Evolutionary conservation across 208 protist genomes (phyloP), one percentile per base, ranked within the genome.

Genomic region (Borovskyia barvae): DNA sequence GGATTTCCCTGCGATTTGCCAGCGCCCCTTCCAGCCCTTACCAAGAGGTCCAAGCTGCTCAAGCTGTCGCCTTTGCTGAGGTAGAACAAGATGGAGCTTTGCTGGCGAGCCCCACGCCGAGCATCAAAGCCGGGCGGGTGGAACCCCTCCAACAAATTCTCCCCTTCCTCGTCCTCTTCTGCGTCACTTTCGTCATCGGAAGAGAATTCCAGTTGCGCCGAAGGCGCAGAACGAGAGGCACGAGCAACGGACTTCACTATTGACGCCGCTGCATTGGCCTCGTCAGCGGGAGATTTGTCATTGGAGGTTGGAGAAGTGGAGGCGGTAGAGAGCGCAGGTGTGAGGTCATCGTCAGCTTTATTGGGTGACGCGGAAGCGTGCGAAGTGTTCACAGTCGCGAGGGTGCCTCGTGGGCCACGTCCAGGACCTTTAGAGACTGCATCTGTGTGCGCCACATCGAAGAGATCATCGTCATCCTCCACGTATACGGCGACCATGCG

Each of bases 121-220:
- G 32, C 42, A 39, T 67, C 73, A 55, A 72, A 85, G 30, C 70
- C 61, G 12, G 50, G 39, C 9, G 78, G 78, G 29, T 58, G 59
- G 64, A 85, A 85, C 43, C 73, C 73, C 28, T 68, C 62, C 19
- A 80, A 57, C 25, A 75, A 37, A n/a, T 39, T 54, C 15, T 74
- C 66, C 11, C 75, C 52, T 3, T 76, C 66, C 40, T 70, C 61
- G n/a, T 77, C 65, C 1, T 72, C 62, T 2, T 72, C 53, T 7
- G 55, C 58, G 20, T 66, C 50, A 24, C 51, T 45, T 19, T 50
- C 28, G 33, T 70, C 47, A n/a, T 69, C 50, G 19, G 70, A 67
- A 5, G 49, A 43, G 12, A 50, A 36, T 5, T 45, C 45, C 32
- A 51, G n/a, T 39, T 52, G 33, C 7, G 6, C 5, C n/a, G n/a